These are phyloP conservation scores for Singerocomus inundabilis DNA, from an alignment of 1,284 basidiomycete species.

Conservation along the genomic window DNA sequence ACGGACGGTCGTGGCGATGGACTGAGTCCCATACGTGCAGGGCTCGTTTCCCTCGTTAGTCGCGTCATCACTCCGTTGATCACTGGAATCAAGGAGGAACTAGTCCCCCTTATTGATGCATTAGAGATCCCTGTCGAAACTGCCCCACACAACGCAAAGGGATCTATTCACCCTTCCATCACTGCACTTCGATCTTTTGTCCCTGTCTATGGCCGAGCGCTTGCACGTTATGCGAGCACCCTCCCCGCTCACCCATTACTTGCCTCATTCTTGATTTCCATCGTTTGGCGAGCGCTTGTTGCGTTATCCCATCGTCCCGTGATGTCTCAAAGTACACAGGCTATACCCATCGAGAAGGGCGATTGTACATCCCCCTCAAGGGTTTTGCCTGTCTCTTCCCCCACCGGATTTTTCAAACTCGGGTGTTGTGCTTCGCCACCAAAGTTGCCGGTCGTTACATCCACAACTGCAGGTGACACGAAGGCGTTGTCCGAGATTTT, in stretches of 20 bases:
- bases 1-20: constrained; percentile 63
- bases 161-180: constrained; percentile 56
- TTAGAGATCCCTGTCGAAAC: constrained; percentile 47
- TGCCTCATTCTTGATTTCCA: constrained; percentile 66
- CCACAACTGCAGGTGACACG: constrained; percentile 54
- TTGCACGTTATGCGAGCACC: constrained; percentile 56
- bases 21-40: constrained; percentile 61
- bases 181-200: constrained; percentile 52
- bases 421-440: constrained; percentile 69
- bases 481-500: constrained; percentile 60
- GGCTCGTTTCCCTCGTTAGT: constrained; percentile 62
- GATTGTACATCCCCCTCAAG: constrained; percentile 37
- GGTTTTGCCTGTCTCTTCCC: constrained; percentile 58
- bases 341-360: constrained; percentile 36
- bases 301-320: constrained; percentile 60
- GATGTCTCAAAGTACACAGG: constrained; percentile 33
- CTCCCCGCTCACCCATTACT: constrained; percentile 54
- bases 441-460: constrained; percentile 48
- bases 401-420: constrained; percentile 58
- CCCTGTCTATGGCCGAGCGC: constrained; percentile 57
- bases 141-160: constrained; percentile 41
- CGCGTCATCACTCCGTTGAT: constrained; percentile 66
- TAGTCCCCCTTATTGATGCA: constrained; percentile 58
- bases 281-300: constrained; percentile 70
- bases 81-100: constrained; percentile 55